phyloP scores from a whole-genome alignment of 371 early-diverging fungal species.

The Mortierella sp. region DNA sequence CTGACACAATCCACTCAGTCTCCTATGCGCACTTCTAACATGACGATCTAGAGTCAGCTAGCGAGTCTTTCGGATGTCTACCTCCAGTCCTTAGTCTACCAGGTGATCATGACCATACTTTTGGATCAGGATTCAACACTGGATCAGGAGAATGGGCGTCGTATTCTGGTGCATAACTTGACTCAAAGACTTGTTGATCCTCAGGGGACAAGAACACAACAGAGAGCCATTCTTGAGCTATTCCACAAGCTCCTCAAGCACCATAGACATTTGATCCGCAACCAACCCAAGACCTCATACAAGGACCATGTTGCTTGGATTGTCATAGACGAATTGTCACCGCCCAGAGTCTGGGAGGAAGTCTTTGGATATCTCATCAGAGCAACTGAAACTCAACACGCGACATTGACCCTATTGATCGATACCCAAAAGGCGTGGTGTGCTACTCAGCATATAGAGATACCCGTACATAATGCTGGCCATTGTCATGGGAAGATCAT shows the following conservation, averaged over 20 bases:
- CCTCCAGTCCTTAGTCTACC: constrained; percentile 16
- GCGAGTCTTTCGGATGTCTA: constrained; percentile 5
- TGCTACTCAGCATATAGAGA: not conserved
- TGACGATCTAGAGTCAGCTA: constrained; percentile 5
- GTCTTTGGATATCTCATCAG: not conserved
- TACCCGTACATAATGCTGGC: not conserved
- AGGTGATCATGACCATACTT: constrained; percentile 10
- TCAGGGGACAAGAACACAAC: not conserved
- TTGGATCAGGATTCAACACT: not conserved
- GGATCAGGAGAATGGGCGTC: not conserved
- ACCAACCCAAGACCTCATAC: not conserved
- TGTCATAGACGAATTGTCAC: constrained; percentile 77
- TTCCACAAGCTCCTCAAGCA: constrained; percentile 34
- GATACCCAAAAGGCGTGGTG: constrained; percentile 34
- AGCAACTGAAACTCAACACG: constrained; percentile 3
- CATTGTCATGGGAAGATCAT: constrained; percentile 15
- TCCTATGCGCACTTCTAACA: not conserved
- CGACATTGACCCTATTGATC: constrained; percentile 19
- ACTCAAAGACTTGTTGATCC: constrained; percentile 6
- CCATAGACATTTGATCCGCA: constrained; percentile 26
- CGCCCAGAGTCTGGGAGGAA: constrained; percentile 80
- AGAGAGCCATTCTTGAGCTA: constrained; percentile 23
- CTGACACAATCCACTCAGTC: too few species aligned
- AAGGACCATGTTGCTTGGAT: constrained; percentile 52
- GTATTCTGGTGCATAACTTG: not conserved